Percentiles rank a stretch among this genome's conserved stretches.
These are phyloP conservation scores for Talaromyces verruculosus DNA, from an alignment of 2,329 filamentous ascomycete genomes.

Conservation along the genomic window DNA sequence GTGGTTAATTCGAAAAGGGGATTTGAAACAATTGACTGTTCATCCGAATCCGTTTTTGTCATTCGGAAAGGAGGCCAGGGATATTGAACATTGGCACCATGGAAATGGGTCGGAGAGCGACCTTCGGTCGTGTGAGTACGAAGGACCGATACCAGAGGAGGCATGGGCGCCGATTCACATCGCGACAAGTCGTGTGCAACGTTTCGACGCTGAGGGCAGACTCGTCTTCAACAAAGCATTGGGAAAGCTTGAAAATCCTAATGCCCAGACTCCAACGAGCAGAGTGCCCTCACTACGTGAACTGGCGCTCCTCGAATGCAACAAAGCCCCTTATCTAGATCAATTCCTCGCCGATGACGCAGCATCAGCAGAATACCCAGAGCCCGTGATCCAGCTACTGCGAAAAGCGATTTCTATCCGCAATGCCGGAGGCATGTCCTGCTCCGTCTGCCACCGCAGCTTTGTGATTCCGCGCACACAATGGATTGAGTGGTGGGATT, in stretches of 20 bases:
- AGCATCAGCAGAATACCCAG: constrained; percentile 33
- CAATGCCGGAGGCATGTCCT: constrained; percentile 39
- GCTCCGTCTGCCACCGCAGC: constrained; percentile 41
- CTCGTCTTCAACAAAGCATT: constrained; percentile 22
- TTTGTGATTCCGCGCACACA: constrained; percentile 45
- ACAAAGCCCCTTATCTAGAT: constrained; percentile 38
- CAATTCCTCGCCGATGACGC: constrained; percentile 38
- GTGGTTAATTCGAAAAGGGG: constrained; percentile 39
- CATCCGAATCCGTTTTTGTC: constrained; percentile 43
- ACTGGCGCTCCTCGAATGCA: constrained; percentile 42
- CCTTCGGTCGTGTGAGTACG: constrained; percentile 28
- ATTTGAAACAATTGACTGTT: constrained; percentile 40
- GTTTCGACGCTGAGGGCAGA: constrained; percentile 39
- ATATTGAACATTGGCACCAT: constrained; percentile 37
- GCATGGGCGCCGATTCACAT: constrained; percentile 40
- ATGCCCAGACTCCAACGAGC: constrained; percentile 15
- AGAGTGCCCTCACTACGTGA: constrained; percentile 46
- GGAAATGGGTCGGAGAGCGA: constrained; percentile 3
- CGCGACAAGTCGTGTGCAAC: constrained; percentile 35
- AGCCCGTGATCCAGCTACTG: constrained; percentile 38
- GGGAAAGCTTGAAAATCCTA: constrained; percentile 2
- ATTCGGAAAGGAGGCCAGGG: constrained; percentile 29
- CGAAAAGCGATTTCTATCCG: constrained; percentile 36
- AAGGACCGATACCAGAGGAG: constrained; percentile 31
- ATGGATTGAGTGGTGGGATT: constrained; percentile 50